Base-by-base conservation (phyloP, 148 eudicot genomes). In the Silene conica region DNA sequence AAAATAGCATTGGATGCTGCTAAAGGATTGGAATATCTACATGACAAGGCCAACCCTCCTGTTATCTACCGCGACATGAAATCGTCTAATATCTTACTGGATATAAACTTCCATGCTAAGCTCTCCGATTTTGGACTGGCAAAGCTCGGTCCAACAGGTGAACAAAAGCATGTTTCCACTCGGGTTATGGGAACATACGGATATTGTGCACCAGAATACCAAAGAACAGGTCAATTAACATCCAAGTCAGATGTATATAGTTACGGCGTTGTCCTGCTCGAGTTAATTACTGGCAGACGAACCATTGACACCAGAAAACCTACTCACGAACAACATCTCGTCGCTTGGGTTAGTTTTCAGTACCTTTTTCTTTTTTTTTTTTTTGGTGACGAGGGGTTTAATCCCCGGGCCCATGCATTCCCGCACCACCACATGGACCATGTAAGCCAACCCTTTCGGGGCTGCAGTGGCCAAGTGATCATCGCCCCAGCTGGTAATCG, bases 171-270 rank as follows among this genome's bases (percentile, higher is more conserved):
- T 76, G 87, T 76, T 60, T 82, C 87, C 18, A 80, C 89, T 0
- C 78, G 85, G 65, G 84, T 84, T 34, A 86, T 86, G 87, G 89
- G 87, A 72, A 82, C 87, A 45, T 82, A 86, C 71, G 89, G 89
- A n/a, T 86, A 86, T 78, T 86, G 87, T 73, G 87, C 89, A 41
- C 89, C 89, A 1, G 89, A 86, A 73, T 86, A 82, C 78, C 87
- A 84, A 63, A 75, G 74, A 80, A 83, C 89, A 3, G 87, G 86
- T 41, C 82, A 77, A 60, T 62, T 86, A 21, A 83, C 87, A 8
- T 34, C 80, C 6, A 86, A 84, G 31, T 86, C 89, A 0, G 89
- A 86, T 82, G 85, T 86, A 0, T 86, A 86, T 69, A 84, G 89
- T 57, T 86, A 80, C 19, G 89, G 89, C 19, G 89, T 84, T 71